These are phyloP conservation scores for Aspergillus pseudoglaucus DNA, from an alignment of 2,329 filamentous ascomycete species.

Conservation along the genomic window DNA sequence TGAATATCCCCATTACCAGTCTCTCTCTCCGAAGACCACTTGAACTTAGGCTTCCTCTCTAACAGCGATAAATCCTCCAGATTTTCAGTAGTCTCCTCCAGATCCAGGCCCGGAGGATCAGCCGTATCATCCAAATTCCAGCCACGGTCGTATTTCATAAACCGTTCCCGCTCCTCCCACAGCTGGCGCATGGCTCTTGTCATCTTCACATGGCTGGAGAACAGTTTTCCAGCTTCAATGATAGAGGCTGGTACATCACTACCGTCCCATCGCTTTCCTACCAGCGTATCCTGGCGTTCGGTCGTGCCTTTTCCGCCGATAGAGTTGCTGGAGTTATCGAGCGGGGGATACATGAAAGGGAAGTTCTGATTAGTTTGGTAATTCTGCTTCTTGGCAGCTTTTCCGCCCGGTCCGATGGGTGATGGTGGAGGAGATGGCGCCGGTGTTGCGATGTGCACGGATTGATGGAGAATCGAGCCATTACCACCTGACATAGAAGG, in stretches of 20 bases:
- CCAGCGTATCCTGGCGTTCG: conserved; percentile 69
- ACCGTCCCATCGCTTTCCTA: conserved; percentile 86
- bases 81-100: conserved; percentile 35
- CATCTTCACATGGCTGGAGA: conserved; percentile 83
- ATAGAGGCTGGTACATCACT: conserved; percentile 89
- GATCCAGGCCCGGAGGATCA: conserved; percentile 27
- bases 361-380: conserved; percentile 99
- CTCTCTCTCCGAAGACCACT: conserved; percentile 17
- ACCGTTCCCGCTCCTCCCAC: conserved; percentile 88
- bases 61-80: conserved; percentile 17
- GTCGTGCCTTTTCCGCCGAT: conserved; percentile 83
- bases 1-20: conserved; percentile 35
- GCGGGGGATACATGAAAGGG: conserved; percentile 90
- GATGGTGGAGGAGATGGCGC: conserved; percentile 93
- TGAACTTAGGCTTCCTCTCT: conserved; percentile 8
- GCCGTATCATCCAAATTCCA: conserved; percentile 57
- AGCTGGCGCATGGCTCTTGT: conserved; percentile 85
- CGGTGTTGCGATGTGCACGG: conserved; percentile 97
- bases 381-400: conserved; percentile 96
- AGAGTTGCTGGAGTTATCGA: conserved; percentile 82
- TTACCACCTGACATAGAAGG: conserved; percentile 40
- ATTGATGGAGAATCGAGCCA: conserved; percentile 81
- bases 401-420: conserved; percentile 73
- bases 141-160: conserved; percentile 85
- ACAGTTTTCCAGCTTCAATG: conserved; percentile 86